Evolutionary conservation across 78 protist species (phyloP), one percentile per base, ranked within the genome.

Genomic region (Salpingoeca rosetta): DNA sequence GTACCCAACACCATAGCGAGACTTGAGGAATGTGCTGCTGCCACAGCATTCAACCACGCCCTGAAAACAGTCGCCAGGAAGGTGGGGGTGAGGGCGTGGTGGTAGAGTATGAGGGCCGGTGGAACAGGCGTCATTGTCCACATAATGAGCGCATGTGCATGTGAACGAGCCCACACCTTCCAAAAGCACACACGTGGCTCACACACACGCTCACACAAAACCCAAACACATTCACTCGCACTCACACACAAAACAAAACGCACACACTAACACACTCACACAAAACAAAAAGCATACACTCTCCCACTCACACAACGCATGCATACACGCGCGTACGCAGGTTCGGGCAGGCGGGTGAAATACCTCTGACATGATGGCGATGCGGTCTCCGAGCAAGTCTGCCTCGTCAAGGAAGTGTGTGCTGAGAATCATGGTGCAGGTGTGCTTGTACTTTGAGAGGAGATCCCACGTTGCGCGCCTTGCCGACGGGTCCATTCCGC

Each of bases 391-490:
- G 28, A 86, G 83, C 40, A 86, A 2, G 36, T 86, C 89, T 0
- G 89, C 89, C 44, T 86, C 89, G 31, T 86, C 65, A 51, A 84
- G n/a, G 31, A 84, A 84, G 44, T 86, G 89, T 11, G 89, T 86
- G 36, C 56, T 90, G 17, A 96, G 45, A 3, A 93, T 35, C 28
- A 96, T 84, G 2, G 93, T 86, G 37, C 90, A 80, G 0, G 89
- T 91, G 25, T 45, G 10, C 81, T 91, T 92, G 51, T 79, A 28
- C 39, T 72, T 38, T 1, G 31, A 24, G 7, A 95, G 0, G 26
- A 95, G 72, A 45, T 94, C 92, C 95, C 96, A 92, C 27, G 92
- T 26, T 17, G 89, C 85, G 7, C 92, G 81, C 3, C 92, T 78
- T 38, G 91, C 65, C 31, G 24, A 74, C 36, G 43, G 41, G n/a